Conservation (phyloP, 2,329 filamentous ascomycete species). For the Orbilia blumenaviensis region DNA sequence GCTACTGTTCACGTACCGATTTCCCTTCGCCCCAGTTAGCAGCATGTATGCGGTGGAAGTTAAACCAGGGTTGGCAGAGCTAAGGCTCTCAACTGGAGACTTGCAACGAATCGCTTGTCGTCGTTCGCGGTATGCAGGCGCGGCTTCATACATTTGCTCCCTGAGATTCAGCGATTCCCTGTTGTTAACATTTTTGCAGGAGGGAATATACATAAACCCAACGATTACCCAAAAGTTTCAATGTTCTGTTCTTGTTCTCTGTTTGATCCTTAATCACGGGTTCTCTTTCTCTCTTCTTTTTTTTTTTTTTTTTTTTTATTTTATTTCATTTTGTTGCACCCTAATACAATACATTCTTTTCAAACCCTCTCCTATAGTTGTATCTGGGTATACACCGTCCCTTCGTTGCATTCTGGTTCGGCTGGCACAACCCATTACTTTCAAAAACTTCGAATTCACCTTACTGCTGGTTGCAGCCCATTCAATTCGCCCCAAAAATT, state of each 20-base stretch:
- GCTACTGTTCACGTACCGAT: slow-evolving; percentile 2
- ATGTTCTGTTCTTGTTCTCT: neutral
- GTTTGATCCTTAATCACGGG: slow-evolving; percentile 34
- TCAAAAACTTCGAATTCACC: neutral
- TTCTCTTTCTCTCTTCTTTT: slow-evolving; percentile 6
- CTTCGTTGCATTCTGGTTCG: slow-evolving; percentile 21
- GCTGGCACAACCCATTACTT: too few species aligned
- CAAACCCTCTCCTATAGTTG: neutral
- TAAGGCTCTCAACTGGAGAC: slow-evolving; percentile 5
- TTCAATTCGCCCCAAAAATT: slow-evolving; percentile 33
- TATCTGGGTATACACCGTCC: slow-evolving; percentile 31
- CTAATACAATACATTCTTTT: too few species aligned
- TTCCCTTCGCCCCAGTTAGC: slow-evolving; percentile 3
- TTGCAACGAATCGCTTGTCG: slow-evolving; percentile 46
- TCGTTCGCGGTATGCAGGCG: slow-evolving; percentile 47
- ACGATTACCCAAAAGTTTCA: neutral
- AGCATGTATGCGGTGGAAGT: neutral
- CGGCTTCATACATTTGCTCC: slow-evolving; percentile 46
- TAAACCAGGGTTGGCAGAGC: slow-evolving; percentile 7
- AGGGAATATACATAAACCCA: slow-evolving; percentile 44
- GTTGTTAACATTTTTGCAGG: slow-evolving; percentile 14
- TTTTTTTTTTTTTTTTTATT: slow-evolving; percentile 3
- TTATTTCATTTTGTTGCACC: slow-evolving; percentile 8
- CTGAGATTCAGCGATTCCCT: slow-evolving; percentile 16
- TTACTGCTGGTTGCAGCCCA: slow-evolving; percentile 38